Percentiles rank a stretch among this genome's conserved stretches.
These are phyloP conservation scores for Daldinia sp. DNA, from an alignment of 2,329 filamentous ascomycete species.

Conservation along the genomic window DNA sequence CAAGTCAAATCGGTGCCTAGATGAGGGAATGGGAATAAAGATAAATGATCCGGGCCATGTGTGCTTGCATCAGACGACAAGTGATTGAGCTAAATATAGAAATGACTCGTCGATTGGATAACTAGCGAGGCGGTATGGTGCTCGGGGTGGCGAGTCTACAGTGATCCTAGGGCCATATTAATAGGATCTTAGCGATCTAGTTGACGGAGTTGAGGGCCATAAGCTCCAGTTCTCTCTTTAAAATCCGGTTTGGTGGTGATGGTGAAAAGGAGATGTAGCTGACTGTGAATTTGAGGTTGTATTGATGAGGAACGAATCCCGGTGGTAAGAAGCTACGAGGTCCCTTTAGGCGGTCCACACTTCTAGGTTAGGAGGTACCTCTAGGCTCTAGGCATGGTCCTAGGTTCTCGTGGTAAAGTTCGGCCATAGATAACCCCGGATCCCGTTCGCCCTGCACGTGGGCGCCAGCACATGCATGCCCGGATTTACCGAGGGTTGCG, in stretches of 20 bases:
- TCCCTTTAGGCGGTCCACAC: neutral
- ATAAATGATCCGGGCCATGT: neutral
- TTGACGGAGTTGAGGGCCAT: neutral
- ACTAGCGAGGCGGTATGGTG: neutral
- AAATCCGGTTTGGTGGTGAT: neutral
- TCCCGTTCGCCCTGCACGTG: conserved; percentile 19
- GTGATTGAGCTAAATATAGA: conserved; percentile 2
- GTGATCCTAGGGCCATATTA: neutral
- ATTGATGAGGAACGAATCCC: neutral
- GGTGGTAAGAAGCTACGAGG: neutral
- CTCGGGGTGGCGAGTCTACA: neutral
- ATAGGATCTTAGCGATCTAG: neutral
- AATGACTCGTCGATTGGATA: conserved; percentile 2
- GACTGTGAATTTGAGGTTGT: neutral
- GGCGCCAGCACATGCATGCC: conserved; percentile 5
- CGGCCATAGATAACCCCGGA: conserved; percentile 32
- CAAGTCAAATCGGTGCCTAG: conserved; percentile 15
- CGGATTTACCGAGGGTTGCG: conserved; percentile 2
- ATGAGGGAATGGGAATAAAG: neutral
- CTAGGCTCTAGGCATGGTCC: neutral
- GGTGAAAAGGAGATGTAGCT: neutral
- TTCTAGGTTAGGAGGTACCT: neutral
- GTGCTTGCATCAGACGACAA: neutral
- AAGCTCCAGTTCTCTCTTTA: neutral
- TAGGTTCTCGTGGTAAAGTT: conserved; percentile 9